Base-by-base conservation (phyloP, 1,139 yeast species). In the Wickerhamomyces sp. region DNA sequence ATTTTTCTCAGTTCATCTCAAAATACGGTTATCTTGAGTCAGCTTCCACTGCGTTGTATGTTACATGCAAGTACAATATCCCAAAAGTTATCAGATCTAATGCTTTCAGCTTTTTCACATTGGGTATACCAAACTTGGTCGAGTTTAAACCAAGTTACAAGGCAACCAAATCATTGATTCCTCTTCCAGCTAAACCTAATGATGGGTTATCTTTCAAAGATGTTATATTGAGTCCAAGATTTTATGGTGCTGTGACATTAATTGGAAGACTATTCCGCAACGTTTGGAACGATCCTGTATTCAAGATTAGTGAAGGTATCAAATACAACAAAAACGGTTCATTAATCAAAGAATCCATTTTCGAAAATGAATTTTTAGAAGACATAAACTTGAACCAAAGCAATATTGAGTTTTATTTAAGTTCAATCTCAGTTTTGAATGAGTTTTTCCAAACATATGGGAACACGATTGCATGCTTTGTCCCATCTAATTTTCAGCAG, bases 221-320 rank as follows among this genome's bases (percentile, higher is more conserved):
- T 55, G 96, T 92, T 9, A 77, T 87, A 27, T 71, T 92, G 47
- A 86, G 96, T 63, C 96, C 96, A 50, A 70, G 97, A 48, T 89
- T 90, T 54, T 92, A 88, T 60, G 97, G 97, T 37, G 76, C 89
- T n/a, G 81, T 94, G 16, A 72, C 89, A 33, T 74, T 90, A 44
- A 65, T 89, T 28, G 74, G 96, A 1, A 76, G 98, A 54, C 63
- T 89, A 17, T 76, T 92, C 50, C 73, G 94, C 47, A 81, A 81
- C 26, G 68, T 78, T 39, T 94, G 99, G 99, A 73, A 73, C 40
- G 68, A 67, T 26, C 79, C 78, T 39, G 85, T 89, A 3, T 87
- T 90, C 54, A 68, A 68, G 9, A 59, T 76, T 36, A 53, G 52
- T 28, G 55, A 58, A 31, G 66, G 69, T 36, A 66, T 76, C 33